Evolutionary conservation across 2,329 filamentous ascomycete genomes (phyloP).

Genomic region (Dothistroma septosporum): DNA sequence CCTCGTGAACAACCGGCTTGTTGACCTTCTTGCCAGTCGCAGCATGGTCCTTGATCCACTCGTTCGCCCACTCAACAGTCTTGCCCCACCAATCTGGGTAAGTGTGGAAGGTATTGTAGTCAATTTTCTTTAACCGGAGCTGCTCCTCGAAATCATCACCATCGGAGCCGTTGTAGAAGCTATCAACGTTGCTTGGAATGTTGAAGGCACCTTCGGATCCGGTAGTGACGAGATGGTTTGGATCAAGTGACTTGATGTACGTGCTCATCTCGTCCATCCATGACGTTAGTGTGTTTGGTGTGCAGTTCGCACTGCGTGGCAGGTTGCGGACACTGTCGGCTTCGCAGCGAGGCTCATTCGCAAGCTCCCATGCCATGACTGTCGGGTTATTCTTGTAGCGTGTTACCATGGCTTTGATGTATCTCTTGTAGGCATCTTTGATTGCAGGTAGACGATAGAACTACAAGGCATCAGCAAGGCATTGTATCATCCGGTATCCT

Average conservation of each 20-base stretch:
- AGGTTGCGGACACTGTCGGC: slow-evolving; percentile 48
- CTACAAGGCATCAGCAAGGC: slow-evolving; percentile 9
- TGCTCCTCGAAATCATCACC: slow-evolving; percentile 54
- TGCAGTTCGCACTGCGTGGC: slow-evolving; percentile 51
- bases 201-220: slow-evolving; percentile 44
- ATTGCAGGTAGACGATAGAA: slow-evolving; percentile 23
- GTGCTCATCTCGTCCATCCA: slow-evolving; percentile 55
- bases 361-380: slow-evolving; percentile 65
- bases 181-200: not conserved
- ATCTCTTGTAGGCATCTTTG: slow-evolving; percentile 55
- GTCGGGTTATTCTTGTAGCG: slow-evolving; percentile 57
- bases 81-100: slow-evolving; percentile 56
- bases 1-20: slow-evolving; percentile 55
- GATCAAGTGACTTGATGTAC: slow-evolving; percentile 52
- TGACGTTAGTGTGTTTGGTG: slow-evolving; percentile 40
- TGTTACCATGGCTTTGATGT: slow-evolving; percentile 56
- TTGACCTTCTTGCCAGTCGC: slow-evolving; percentile 40
- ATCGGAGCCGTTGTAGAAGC: slow-evolving; percentile 42
- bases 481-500: not conserved
- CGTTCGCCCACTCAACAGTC: slow-evolving; percentile 50
- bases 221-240: slow-evolving; percentile 52
- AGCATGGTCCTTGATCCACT: slow-evolving; percentile 55
- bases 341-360: slow-evolving; percentile 20
- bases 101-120: slow-evolving; percentile 54
- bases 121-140: slow-evolving; percentile 46